Conservation (phyloP, 2,329 filamentous ascomycete species). For the Penicillium freii region DNA sequence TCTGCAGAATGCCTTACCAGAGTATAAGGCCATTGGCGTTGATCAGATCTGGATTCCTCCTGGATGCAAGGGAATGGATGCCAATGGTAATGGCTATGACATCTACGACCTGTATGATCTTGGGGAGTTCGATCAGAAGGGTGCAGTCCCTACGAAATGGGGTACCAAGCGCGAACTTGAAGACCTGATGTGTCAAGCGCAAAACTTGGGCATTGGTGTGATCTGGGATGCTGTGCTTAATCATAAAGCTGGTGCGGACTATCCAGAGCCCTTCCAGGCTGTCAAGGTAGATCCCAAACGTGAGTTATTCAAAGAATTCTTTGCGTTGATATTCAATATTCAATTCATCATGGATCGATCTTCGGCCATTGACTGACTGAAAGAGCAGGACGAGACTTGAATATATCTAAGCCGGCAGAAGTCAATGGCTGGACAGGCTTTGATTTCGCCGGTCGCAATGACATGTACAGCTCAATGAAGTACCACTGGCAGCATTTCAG, state of each 20-base stretch:
- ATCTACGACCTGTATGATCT: constrained; percentile 69
- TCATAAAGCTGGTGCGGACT: constrained; percentile 68
- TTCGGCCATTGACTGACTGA: not conserved
- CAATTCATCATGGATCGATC: not conserved
- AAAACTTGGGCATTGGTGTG: constrained; percentile 55
- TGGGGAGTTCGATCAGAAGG: constrained; percentile 72
- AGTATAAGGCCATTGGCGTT: constrained; percentile 60
- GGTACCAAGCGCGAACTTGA: constrained; percentile 62
- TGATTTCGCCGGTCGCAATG: constrained; percentile 61
- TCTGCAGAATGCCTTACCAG: constrained; percentile 52
- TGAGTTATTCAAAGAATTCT: constrained; percentile 12
- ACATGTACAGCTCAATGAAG: constrained; percentile 59
- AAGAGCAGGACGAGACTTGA: constrained; percentile 48
- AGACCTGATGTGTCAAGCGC: constrained; percentile 52
- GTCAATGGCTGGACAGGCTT: constrained; percentile 69
- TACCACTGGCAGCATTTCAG: constrained; percentile 68
- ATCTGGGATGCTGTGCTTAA: constrained; percentile 72
- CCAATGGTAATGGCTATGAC: constrained; percentile 65
- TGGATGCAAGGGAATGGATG: constrained; percentile 64
- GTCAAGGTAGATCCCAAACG: constrained; percentile 61
- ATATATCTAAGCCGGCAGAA: constrained; percentile 55
- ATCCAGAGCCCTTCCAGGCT: constrained; percentile 60
- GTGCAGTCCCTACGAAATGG: constrained; percentile 64
- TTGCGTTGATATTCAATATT: not conserved
- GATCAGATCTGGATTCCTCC: constrained; percentile 68